Evolutionary conservation across 176 grass and related monocot genomes (phyloP).

Genomic region (Melocanna baccifera): DNA sequence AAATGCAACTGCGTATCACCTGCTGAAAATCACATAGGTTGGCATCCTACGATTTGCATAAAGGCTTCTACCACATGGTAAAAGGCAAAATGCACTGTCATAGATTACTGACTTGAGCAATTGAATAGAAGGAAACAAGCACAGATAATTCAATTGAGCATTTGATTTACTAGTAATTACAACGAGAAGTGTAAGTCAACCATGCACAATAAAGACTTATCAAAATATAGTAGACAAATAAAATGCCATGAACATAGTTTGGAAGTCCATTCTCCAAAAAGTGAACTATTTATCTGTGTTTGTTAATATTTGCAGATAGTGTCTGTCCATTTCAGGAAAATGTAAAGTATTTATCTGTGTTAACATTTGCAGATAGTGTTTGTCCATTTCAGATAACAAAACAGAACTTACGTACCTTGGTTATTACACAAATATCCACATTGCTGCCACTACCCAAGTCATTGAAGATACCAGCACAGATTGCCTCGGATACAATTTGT

Average conservation of each 20-base stretch:
- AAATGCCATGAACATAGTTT: not conserved
- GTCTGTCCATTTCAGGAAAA: not conserved
- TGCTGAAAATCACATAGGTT: not conserved
- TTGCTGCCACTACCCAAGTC: constrained; percentile 97
- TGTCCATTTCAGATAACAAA: not conserved
- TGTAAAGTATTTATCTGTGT: not conserved
- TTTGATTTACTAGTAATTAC: not conserved
- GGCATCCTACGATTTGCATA: not conserved
- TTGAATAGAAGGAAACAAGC: not conserved
- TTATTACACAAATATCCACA: constrained; percentile 92
- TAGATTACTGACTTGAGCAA: not conserved
- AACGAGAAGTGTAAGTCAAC: not conserved
- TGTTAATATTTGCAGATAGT: constrained; percentile 7
- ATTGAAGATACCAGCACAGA: constrained; percentile 87
- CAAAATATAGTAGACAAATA: not conserved
- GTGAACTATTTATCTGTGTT: not conserved
- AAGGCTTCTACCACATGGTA: not conserved
- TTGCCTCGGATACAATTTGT: constrained; percentile 67
- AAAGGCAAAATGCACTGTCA: not conserved
- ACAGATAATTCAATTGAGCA: not conserved
- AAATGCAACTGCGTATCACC: not conserved
- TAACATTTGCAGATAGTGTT: not conserved
- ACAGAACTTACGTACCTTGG: constrained; percentile 57
- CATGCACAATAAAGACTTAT: not conserved
- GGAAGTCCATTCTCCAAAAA: not conserved